Percentiles rank a stretch among this genome's conserved stretches.
Conservation (phyloP, 768 basidiomycete species). For the Gloeostereum incarnatum region DNA sequence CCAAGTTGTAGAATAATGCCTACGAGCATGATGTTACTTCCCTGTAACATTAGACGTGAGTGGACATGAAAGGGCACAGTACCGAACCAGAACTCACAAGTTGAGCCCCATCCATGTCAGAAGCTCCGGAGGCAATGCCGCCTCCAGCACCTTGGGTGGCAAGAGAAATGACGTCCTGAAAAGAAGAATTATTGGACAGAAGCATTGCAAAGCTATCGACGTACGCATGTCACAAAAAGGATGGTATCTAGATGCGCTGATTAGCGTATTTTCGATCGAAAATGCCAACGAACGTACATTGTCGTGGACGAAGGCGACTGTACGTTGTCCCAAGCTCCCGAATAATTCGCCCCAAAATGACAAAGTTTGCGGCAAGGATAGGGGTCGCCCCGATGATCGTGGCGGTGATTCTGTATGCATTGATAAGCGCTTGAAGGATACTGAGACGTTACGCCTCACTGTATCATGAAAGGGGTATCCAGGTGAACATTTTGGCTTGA, state of each 20-base stretch:
- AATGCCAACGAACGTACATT: conserved; percentile 21
- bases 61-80: neutral
- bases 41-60: conserved; percentile 15
- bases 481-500: conserved; percentile 14
- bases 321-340: conserved; percentile 31
- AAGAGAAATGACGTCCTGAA: conserved; percentile 38
- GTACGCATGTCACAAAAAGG: conserved; percentile 28
- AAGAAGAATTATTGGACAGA: neutral
- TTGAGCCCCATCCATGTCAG: neutral
- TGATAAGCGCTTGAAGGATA: neutral
- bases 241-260: conserved; percentile 23
- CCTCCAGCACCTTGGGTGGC: conserved; percentile 50
- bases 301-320: conserved; percentile 31
- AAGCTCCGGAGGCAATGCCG: conserved; percentile 28
- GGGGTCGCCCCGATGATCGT: conserved; percentile 52
- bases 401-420: conserved; percentile 26
- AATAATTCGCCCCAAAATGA: conserved; percentile 43
- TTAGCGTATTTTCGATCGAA: neutral
- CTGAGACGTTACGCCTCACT: conserved; percentile 18
- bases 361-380: conserved; percentile 49
- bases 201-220: neutral
- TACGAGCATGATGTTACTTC: conserved; percentile 40
- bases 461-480: conserved; percentile 29
- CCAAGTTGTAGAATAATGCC: conserved; percentile 42
- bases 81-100: neutral